Conservation (phyloP, 2,329 filamentous ascomycete species). For the Metarhizium sp. region DNA sequence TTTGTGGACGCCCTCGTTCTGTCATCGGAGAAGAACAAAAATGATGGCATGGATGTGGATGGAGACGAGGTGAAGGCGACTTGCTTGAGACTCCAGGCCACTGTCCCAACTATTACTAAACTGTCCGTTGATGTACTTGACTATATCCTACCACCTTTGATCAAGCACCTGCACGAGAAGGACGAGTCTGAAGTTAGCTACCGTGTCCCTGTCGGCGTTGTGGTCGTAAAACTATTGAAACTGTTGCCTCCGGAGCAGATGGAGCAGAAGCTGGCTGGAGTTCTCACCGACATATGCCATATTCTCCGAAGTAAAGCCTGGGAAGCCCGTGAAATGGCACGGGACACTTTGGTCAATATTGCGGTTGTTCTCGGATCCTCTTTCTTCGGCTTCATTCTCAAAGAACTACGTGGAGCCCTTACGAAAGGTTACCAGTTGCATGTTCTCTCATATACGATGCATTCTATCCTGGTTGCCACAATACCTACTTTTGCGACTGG, state of each 20-base stretch:
- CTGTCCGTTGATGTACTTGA: slow-evolving; percentile 62
- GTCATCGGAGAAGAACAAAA: slow-evolving; percentile 35
- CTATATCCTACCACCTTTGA: slow-evolving; percentile 68
- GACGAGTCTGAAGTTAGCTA: slow-evolving; percentile 91
- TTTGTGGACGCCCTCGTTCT: slow-evolving; percentile 67
- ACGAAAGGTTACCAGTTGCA: slow-evolving; percentile 86
- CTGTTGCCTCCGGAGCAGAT: slow-evolving; percentile 67
- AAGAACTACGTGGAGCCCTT: slow-evolving; percentile 76
- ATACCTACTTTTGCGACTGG: slow-evolving; percentile 68
- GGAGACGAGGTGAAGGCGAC: slow-evolving; percentile 15
- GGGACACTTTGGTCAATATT: slow-evolving; percentile 81
- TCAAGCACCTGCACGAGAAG: slow-evolving; percentile 85
- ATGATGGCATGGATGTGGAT: slow-evolving; percentile 35
- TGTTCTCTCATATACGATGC: slow-evolving; percentile 88
- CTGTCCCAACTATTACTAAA: slow-evolving; percentile 58
- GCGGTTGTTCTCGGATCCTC: slow-evolving; percentile 68
- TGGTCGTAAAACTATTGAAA: slow-evolving; percentile 78
- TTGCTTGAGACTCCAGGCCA: slow-evolving; percentile 45
- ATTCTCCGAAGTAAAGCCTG: slow-evolving; percentile 83
- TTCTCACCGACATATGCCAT: slow-evolving; percentile 86
- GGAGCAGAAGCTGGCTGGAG: slow-evolving; percentile 64
- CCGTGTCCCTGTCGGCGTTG: slow-evolving; percentile 81
- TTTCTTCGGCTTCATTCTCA: slow-evolving; percentile 88
- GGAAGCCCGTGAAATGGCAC: slow-evolving; percentile 82
- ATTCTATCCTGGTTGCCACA: slow-evolving; percentile 74